Base-by-base conservation (phyloP, 306 rosid genomes). In the Cucumis hystrix region DNA sequence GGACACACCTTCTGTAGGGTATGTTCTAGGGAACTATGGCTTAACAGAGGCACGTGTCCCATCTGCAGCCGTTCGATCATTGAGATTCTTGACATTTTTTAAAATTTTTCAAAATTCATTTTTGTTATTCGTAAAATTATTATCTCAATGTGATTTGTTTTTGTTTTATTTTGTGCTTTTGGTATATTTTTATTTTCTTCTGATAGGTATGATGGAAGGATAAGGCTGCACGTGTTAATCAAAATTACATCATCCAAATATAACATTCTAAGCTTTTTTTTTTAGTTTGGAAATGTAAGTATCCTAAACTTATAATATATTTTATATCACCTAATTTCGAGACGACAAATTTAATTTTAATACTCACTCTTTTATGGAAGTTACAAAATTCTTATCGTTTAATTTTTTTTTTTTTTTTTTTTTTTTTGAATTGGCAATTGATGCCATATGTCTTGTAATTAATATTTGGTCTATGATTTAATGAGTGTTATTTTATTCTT, bases 1-100 rank as follows among this genome's bases (percentile, higher is more conserved):
- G 84, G 82, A 10, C 84, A 82, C 79, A 40, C 84, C 59, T 82
- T 77, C 39, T 82, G 84, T 55, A 82, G 84, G 63, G 81, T 78
- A 9, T 82, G 84, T 47, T 82, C 84, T 21, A 72, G 84, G 79
- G 84, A 82, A 61, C 8, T 82, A 71, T 73, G 81, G 84, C 68
- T 49, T 18, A 77, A 82, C 12, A 54, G 79, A n/a, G 81, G 75
- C 7, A 47, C 81, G 8, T 82, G 84, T 54, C 81, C 84, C 21
- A 14, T 82, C 43, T 82, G 84, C 56, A 82, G 43, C 79, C 84
- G 82, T 61, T 49, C 81, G 81, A 82, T 82, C 76, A n/a, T 62
- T 43, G 76, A 78, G 79, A 78, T 82, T 37, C 84, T 82, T 25
- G 84, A 82, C 45, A 77, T 82, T 21, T 75, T 57, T 58, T 75